Base-by-base conservation (phyloP, 176 grass and related monocot genomes). In the Poa pratensis region DNA sequence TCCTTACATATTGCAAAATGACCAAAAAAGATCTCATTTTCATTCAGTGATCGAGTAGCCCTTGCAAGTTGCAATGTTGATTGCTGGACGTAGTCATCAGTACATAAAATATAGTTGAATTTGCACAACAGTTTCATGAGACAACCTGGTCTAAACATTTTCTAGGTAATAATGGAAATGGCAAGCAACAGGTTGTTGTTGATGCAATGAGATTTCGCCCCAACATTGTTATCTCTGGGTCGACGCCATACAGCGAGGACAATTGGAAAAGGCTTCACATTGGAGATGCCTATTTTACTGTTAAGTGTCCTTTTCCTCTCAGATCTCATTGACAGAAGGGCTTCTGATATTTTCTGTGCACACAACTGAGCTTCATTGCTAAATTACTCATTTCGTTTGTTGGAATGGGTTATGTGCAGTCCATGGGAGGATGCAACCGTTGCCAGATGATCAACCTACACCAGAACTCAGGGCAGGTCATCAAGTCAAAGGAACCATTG, bases 391-490 rank as follows among this genome's bases (percentile, higher is more conserved):
- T 77, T 78, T 32, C 9, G 2, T 65, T 27, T 93, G 14, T 68
- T 28, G 26, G 9, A 70, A 70, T 39, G 27, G 46, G 37, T 40
- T 11, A 27, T 84, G 58, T 63, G 60, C 82, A 97, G 93, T 94
- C 96, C 20, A 89, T 98, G 69, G 96, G 93, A 63, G 96, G 96
- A 90, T 98, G 96, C 87, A 98, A 90, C 71, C 93, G 96, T 26
- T 98, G 96, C 69, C 88, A 95, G 81, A 98, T 98, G 91, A 94
- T 98, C 89, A 96, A 98, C 84, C 23, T 95, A 45, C 72, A 91
- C n/a, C 93, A 89, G 30, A 83, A 76, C 64, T 90, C 90, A 55
- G 86, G 86, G 73, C 80, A 89, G 84, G 78, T 86, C 75, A 43
- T 73, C 59, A 95, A 91, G 85, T 90, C 88, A 1, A 98, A 94